phyloP scores from a whole-genome alignment of 2,329 filamentous ascomycete species.

The Claviceps monticola region DNA sequence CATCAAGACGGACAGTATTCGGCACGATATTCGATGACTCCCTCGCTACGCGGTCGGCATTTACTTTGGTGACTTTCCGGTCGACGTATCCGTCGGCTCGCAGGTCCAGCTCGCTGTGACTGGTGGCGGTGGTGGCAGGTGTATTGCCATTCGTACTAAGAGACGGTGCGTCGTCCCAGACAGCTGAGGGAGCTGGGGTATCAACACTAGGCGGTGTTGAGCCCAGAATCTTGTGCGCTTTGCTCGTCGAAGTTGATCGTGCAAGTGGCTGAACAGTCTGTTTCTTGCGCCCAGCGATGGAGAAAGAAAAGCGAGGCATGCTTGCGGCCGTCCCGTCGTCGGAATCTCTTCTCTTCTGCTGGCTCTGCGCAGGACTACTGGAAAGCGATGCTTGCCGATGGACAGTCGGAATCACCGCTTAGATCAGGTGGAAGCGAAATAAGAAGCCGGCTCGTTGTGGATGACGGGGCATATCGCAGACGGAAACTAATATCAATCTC shows the following conservation, averaged over 20 bases:
- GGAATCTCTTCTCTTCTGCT: too few relatives aligned
- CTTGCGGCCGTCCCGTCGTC: background rate
- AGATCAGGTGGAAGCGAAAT: background rate
- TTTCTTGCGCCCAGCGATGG: constrained; percentile 34
- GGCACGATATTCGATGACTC: constrained; percentile 32
- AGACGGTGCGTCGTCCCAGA: constrained; percentile 30
- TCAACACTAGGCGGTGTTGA: constrained; percentile 31
- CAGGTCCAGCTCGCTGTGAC: constrained; percentile 12
- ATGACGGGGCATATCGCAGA: background rate
- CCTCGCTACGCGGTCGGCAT: constrained; percentile 22
- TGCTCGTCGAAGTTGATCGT: constrained; percentile 28
- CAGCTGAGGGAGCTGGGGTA: constrained; percentile 17
- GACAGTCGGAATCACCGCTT: background rate
- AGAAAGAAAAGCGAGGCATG: constrained; percentile 35
- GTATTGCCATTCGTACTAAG: constrained; percentile 30
- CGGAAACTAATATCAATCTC: background rate
- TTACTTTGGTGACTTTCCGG: constrained; percentile 10
- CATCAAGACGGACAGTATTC: constrained; percentile 10
- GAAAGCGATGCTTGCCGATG: background rate
- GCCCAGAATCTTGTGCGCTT: constrained; percentile 38
- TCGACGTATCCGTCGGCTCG: constrained; percentile 9
- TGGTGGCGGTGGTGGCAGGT: constrained; percentile 26
- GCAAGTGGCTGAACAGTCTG: constrained; percentile 16
- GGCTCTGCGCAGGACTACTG: background rate
- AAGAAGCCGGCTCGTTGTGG: background rate